Percentiles rank a stretch among this genome's conserved stretches.
Evolutionary conservation across 768 basidiomycete species (phyloP).

Genomic region (Tricholoma saponaceum): DNA sequence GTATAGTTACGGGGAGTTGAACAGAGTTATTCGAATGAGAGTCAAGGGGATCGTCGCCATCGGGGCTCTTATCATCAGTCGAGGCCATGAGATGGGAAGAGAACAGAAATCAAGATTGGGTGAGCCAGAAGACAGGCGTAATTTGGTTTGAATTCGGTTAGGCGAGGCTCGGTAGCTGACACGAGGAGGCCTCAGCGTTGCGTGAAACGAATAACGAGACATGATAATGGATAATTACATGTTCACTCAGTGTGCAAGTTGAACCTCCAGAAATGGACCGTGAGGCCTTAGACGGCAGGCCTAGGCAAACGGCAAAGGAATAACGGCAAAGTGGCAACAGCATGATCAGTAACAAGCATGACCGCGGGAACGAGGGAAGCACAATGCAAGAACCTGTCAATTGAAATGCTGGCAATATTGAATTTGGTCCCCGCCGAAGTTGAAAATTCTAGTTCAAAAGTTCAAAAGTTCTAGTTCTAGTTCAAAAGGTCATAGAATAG

Average conservation of each 20-base stretch:
- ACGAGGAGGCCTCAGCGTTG: slow-evolving; percentile 12
- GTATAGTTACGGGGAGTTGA: slow-evolving; percentile 33
- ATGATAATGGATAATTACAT: slow-evolving; percentile 6
- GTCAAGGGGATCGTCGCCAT: slow-evolving; percentile 31
- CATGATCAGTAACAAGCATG: slow-evolving; percentile 4
- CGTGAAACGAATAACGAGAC: slow-evolving; percentile 12
- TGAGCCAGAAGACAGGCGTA: slow-evolving; percentile 3
- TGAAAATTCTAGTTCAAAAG: no score
- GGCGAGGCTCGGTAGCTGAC: slow-evolving; percentile 15
- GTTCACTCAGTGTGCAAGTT: slow-evolving; percentile 4
- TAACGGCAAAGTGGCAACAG: slow-evolving; percentile 1
- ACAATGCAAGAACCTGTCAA: no score
- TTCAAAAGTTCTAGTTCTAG: no score
- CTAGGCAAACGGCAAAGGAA: slow-evolving; percentile 2
- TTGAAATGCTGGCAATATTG: no score
- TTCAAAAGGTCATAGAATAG: no score
- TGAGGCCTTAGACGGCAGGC: slow-evolving; percentile 3
- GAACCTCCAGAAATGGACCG: slow-evolving; percentile 6
- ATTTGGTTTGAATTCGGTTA: neutral
- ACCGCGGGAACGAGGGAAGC: neutral
- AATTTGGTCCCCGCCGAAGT: no score
- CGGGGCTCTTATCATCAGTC: slow-evolving; percentile 27
- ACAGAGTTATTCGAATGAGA: slow-evolving; percentile 28
- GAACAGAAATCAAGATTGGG: neutral
- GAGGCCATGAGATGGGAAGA: slow-evolving; percentile 27